Evolutionary conservation across 2,329 filamentous ascomycete species (phyloP), one percentile per base, ranked within the genome.

Genomic region (Ceratocystis destructans): DNA sequence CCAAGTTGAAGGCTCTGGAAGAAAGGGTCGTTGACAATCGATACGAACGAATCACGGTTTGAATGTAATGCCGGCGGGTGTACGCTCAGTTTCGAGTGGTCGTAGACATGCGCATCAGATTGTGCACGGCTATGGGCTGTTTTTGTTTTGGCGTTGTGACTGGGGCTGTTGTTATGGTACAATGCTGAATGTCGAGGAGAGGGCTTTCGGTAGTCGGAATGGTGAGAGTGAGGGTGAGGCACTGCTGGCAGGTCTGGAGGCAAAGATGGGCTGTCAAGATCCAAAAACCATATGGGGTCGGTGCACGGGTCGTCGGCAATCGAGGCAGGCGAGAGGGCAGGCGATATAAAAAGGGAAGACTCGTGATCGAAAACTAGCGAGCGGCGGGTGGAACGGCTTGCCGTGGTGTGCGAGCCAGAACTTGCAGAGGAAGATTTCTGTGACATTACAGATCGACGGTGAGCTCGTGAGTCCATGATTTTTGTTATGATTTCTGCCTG

Each of bases 21-120:
- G 72, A 83, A 82, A 37, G 79, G 79, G 69, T 83, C 80, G 76
- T 83, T 79, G 71, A 81, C 74, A 68, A 83, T 80, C 68, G 80
- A 82, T 63, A 77, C 73, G 69, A 82, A 74, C 20, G 81, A 84
- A 70, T 80, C 78, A 68, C 79, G 77, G 70, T 65, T 67, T 20
- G 50, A 37, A n/a, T 31, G 25, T 7, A 31, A 1, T n/a, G 8
- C 28, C 7, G 53, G 53, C 15, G 53, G 25, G 12, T 46, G 12
- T 50, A 10, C 45, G 37, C 17, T 63, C 45, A 63, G 45, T 8
- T 10, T 41, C 20, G 53, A 33, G 53, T 33, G 28, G 22, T 31
- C 28, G 28, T 28, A 31, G 4, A 5, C 28, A 59, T 59, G n/a
- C 12, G 28, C 53, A 59, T 59, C 25, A 10, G 53, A 59, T 33